Percentiles rank a stretch among this genome's conserved stretches.
These are phyloP conservation scores for Penicillium sp. DNA, from an alignment of 2,329 filamentous ascomycete species.

Conservation along the genomic window DNA sequence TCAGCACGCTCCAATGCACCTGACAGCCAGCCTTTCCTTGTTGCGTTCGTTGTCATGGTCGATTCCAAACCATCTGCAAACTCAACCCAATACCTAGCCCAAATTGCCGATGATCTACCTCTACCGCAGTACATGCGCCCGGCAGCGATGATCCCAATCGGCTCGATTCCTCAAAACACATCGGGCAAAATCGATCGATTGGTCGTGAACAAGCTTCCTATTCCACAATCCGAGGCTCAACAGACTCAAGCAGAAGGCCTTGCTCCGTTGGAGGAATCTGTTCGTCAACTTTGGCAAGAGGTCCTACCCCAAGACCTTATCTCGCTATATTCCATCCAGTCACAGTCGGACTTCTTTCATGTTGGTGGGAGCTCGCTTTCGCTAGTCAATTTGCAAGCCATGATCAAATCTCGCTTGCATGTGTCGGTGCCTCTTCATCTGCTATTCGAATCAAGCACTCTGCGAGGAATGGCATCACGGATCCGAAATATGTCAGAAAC, in stretches of 20 bases:
- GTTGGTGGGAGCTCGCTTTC: conserved; percentile 18
- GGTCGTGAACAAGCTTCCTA: conserved; percentile 6
- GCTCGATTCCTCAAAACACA: conserved; percentile 24
- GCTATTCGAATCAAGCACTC: conserved; percentile 17
- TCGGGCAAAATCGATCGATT: conserved; percentile 29
- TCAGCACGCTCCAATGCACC: conserved; percentile 7
- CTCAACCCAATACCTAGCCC: conserved; percentile 14
- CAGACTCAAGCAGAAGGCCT: neutral
- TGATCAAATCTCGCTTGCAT: conserved; percentile 9
- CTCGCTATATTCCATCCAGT: conserved; percentile 7
- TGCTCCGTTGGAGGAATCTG: conserved; percentile 6
- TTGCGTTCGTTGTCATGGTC: conserved; percentile 12
- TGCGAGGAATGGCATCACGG: conserved; percentile 12
- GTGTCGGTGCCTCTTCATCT: conserved; percentile 12
- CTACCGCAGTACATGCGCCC: conserved; percentile 38
- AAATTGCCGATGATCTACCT: conserved; percentile 27
- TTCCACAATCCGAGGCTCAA: conserved; percentile 1
- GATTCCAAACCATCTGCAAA: neutral
- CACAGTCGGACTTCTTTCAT: conserved; percentile 19
- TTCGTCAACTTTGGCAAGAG: conserved; percentile 17
- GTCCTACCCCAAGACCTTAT: conserved; percentile 11
- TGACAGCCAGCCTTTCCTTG: conserved; percentile 6
- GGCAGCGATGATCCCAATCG: conserved; percentile 22
- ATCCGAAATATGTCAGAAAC: conserved; percentile 4
- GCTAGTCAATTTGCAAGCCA: conserved; percentile 12